Conservation (phyloP, 805 yeast genomes). For the Metschnikowia kofuensis region DNA sequence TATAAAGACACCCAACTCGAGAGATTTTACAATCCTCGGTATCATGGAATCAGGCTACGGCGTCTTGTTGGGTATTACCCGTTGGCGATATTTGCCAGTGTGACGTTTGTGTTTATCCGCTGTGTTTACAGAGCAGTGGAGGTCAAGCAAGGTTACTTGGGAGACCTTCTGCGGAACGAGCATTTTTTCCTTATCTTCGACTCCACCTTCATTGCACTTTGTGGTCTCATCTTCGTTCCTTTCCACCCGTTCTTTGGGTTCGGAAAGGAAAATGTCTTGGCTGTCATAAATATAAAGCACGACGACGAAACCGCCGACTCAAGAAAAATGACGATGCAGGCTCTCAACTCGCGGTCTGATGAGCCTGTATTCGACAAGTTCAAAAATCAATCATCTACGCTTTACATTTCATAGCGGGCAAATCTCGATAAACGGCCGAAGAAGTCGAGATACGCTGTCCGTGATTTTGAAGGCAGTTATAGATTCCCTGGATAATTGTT, state of each 20-base stretch:
- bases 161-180: conserved; percentile 35
- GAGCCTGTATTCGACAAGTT: not conserved
- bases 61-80: conserved; percentile 30
- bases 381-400: not conserved
- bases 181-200: conserved; percentile 36
- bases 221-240: conserved; percentile 32
- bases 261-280: conserved; percentile 23
- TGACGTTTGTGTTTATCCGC: conserved; percentile 28
- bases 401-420: not conserved
- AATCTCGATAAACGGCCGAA: no score
- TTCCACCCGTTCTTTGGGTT: conserved; percentile 40
- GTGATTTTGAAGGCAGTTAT: no score
- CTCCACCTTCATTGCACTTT: conserved; percentile 33
- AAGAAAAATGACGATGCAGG: not conserved
- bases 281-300: not conserved
- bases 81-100: conserved; percentile 30
- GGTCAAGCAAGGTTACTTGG: conserved; percentile 35
- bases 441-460: no score
- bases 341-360: not conserved
- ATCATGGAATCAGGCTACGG: conserved; percentile 22
- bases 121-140: conserved; percentile 40
- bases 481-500: no score
- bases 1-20: conserved; percentile 27
- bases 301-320: not conserved
- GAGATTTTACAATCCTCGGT: conserved; percentile 27